Evolutionary conservation across 1,284 basidiomycete species (phyloP).

Genomic region (Ustilago curta): DNA sequence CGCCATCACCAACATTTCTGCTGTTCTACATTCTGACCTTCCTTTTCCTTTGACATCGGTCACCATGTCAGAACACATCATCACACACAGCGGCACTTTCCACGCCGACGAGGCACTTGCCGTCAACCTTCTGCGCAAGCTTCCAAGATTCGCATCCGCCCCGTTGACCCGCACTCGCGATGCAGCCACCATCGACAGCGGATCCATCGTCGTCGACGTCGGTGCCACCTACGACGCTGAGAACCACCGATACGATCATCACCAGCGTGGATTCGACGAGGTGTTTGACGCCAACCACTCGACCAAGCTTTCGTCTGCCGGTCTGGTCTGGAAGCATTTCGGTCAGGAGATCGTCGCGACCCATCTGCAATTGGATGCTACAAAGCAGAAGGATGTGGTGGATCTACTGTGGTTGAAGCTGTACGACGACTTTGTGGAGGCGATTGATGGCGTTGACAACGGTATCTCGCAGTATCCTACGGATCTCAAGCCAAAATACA

Average conservation of each 20-base stretch:
- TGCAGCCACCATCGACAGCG: conserved; percentile 80
- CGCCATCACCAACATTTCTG: conserved; percentile 1
- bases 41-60: neutral
- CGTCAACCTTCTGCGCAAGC: conserved; percentile 87
- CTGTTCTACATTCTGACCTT: neutral
- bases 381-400: conserved; percentile 75
- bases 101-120: conserved; percentile 96
- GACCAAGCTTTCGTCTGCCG: conserved; percentile 93
- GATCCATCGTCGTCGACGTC: conserved; percentile 97
- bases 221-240: conserved; percentile 89
- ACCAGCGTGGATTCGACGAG: conserved; percentile 92
- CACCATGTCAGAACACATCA: conserved; percentile 55
- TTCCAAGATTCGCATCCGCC: conserved; percentile 77
- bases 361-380: conserved; percentile 72
- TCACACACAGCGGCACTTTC: conserved; percentile 92
- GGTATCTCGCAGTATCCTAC: conserved; percentile 64
- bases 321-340: conserved; percentile 84
- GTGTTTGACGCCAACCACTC: conserved; percentile 82
- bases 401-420: conserved; percentile 86
- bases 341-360: conserved; percentile 87
- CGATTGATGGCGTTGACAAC: conserved; percentile 89
- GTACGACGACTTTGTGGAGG: conserved; percentile 92
- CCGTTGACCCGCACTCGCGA: conserved; percentile 76
- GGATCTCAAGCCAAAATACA: conserved; percentile 60
- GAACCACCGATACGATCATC: conserved; percentile 89